Base-by-base conservation (phyloP, 441 rosid genomes). In the Adansonia gregorii region DNA sequence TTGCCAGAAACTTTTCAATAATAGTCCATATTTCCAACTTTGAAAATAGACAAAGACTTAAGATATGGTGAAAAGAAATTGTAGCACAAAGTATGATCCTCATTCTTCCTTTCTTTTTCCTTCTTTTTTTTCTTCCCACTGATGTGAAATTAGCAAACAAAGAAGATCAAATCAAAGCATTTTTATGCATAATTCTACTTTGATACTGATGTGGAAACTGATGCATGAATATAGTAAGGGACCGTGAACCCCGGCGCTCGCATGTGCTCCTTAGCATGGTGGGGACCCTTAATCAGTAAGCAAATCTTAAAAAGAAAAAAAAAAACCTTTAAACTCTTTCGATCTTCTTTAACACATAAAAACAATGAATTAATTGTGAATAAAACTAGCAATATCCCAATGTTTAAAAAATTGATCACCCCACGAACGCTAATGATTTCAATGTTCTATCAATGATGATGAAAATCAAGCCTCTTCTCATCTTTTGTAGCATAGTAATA, bases 241-340 rank as follows among this genome's bases (percentile, higher is more conserved):
- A 72, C 73, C 87, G 78, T 31, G 4, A 83, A 74, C 43, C 14
- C 67, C 75, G 90, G 82, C 54, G 17, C 48, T 35, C 69, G 83
- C 90, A 87, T 86, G 88, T 87, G 87, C 85, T 31, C 10, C 45
- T 17, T 72, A 81, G 84, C 90, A 59, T 87, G 90, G 90, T 86
- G 81, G 88, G 87, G 85, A 85, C 75, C 39, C 55, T 51, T 51
- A 12, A 51, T 12, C 45, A 41, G 45, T 31, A 14, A 52, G 7
- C 19, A 14, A 52, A 52, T 52, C 56, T 61, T 35, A 1, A 31
- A 31, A 35, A 35, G n/a, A 35, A 35, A 35, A 35, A 35, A 35
- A 35, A 35, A 35, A 35, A 35, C 39, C 39, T 35, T 35, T 35
- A 35, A 35, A 1, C 39, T 35, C 39, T 35, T 35, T 35, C 39